These are phyloP conservation scores for Tulasnella sp. DNA, from an alignment of 768 basidiomycete species.

Conservation along the genomic window DNA sequence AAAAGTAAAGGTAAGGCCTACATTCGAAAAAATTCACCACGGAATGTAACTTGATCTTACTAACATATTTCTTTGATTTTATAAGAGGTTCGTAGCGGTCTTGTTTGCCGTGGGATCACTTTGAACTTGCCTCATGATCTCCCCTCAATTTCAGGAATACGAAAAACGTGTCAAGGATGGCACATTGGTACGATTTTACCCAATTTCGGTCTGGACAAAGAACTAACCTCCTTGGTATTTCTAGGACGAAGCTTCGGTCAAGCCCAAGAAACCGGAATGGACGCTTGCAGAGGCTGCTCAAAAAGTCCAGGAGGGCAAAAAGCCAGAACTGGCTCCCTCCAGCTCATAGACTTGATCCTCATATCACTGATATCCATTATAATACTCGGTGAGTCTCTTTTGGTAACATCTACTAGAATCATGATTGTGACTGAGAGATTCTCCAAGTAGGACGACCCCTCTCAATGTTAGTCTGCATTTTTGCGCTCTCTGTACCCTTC, in stretches of 20 bases:
- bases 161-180: background rate
- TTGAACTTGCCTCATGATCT: background rate
- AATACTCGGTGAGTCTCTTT: background rate
- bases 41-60: background rate
- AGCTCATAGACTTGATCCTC: background rate
- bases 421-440: background rate
- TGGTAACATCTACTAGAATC: background rate
- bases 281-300: background rate
- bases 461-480: background rate
- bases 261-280: background rate
- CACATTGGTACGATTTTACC: background rate
- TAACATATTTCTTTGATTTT: background rate
- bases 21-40: background rate
- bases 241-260: background rate
- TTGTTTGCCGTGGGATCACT: background rate
- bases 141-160: background rate
- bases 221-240: background rate
- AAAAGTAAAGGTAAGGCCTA: slow-evolving; percentile 13
- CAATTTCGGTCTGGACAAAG: background rate
- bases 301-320: background rate
- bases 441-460: background rate
- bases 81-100: background rate
- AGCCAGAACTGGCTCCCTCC: background rate
- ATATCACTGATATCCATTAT: background rate
- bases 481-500: background rate